Base-by-base conservation (phyloP, 306 rosid species). In the Dryas octopetala region DNA sequence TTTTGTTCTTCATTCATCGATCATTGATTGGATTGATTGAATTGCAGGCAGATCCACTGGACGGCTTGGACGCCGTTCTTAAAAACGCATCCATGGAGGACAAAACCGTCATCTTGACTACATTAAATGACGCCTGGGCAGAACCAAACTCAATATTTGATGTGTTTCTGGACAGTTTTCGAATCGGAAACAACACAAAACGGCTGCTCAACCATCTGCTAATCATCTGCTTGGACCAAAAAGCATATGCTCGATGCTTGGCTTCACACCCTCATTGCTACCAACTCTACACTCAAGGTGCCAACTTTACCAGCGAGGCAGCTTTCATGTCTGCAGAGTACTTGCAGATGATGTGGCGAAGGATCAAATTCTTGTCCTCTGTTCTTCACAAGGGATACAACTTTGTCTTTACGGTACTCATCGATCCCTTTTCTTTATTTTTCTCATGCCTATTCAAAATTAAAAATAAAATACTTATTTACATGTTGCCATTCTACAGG, bases 101-200 rank as follows among this genome's bases (percentile, higher is more conserved):
- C 53, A 82, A 82, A 63, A 94, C 97, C 23, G 87, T 94, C 47
- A 84, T 94, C 41, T 13, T 94, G 6, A 90, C 98, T 32, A 94
- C 95, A 1, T 17, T 94, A 32, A 94, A 94, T 55, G 93, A 89
- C 11, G 98, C 98, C 26, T 94, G 98, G 98, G 94, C 94, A 4
- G 88, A 88, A 55, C 89, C 93, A 26, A 80, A 84, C 26, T 91
- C 97, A 5, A 82, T 94, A 74, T 87, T 91, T 32, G 98, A 94
- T 50, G 73, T 89, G 8, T 94, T 94, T 74, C 85, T 91, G 0
- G 83, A 86, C 80, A 91, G 98, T 69, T 94, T 94, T 74, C 73
- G 71, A 1, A 41, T 82, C 10, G 97, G 98, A 8, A 90, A 86
- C 54, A 60, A 83, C 43, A 94, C 97, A 8, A 0, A 79, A 45